phyloP scores from a whole-genome alignment of 225 moss, liverwort and hornwort species.

The Thuidium tamariscinum region DNA sequence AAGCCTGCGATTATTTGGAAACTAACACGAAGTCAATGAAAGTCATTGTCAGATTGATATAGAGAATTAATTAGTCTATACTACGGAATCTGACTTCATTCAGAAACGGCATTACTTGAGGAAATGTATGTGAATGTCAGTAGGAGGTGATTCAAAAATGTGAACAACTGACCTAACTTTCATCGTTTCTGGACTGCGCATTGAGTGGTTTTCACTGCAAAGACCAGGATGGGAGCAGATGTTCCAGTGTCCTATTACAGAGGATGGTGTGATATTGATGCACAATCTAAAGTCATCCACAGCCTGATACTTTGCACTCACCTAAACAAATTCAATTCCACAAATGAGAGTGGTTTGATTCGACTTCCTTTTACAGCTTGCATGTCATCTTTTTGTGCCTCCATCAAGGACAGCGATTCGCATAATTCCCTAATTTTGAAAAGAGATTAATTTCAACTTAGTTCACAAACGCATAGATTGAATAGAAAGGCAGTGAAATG shows the following conservation, averaged over 20 bases:
- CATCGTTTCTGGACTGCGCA: background rate
- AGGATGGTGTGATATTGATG: slow-evolving; percentile 5
- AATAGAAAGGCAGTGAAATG: background rate
- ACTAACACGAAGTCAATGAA: background rate
- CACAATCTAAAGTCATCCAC: background rate
- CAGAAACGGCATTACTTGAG: background rate
- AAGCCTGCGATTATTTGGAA: slow-evolving; percentile 1
- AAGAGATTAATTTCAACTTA: background rate
- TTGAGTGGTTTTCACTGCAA: slow-evolving; percentile 3
- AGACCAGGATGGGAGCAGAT: slow-evolving; percentile 26
- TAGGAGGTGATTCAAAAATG: background rate
- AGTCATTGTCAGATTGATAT: background rate
- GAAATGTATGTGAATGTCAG: background rate
- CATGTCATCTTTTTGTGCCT: background rate
- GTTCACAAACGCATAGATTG: background rate
- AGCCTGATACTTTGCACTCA: slow-evolving; percentile 1
- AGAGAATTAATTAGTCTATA: background rate
- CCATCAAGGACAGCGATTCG: background rate
- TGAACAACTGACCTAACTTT: slow-evolving; percentile 4
- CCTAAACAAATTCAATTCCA: background rate
- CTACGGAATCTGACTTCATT: background rate
- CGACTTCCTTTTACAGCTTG: background rate
- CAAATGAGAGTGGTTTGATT: background rate
- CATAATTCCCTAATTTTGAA: background rate
- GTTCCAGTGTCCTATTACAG: slow-evolving; percentile 15